Evolutionary conservation across 2,329 filamentous ascomycete species (phyloP), one percentile per base, ranked within the genome.

Genomic region (Curvularia hawaiiensis): DNA sequence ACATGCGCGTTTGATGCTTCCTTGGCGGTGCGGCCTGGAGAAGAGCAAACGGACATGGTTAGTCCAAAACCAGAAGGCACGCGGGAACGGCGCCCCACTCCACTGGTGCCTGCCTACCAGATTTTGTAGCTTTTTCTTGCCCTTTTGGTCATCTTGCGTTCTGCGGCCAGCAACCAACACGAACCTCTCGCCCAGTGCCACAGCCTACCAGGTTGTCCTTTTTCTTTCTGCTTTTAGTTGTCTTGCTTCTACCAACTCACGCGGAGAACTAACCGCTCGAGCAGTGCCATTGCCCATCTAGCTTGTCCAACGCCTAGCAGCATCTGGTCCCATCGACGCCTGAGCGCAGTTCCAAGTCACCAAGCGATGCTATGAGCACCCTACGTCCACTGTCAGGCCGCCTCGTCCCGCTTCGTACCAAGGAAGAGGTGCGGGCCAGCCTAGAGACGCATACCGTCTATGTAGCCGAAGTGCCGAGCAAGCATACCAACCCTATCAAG

Each of bases 401-500:
- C 54, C 73, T 77, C 20, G 67, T 73, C 48, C 74, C 79, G 40
- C 69, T 83, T 58, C 79, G 78, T 68, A 82, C 80, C 50, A 81
- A 80, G 63, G 80, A 81, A 61, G 80, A 83, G 67, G 78, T 80
- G 60, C 78, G 79, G 52, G 79, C 80, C 55, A 77, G 76, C 51
- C 75, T 79, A 35, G 80, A 82, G 64, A 81, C 79, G 78, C 85
- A 88, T 49, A 81, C 85, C 58, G 88, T 88, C 52, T 90, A 89
- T 73, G 85, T 91, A 61, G 88, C 91, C 49, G 84, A 89, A 69
- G 84, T 90, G 53, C 90, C 90, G 46, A 85, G 87, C 62, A 90
- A 88, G 75, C 83, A 84, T 66, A 89, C 90, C 64, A 91, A 90
- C 75, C 82, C 84, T 63, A 84, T 92, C 69, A 84, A 95, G 71